Evolutionary conservation across 352 stramenopile genomes (phyloP), one percentile per base, ranked within the genome.

Genomic region (Pythium rishiriense): DNA sequence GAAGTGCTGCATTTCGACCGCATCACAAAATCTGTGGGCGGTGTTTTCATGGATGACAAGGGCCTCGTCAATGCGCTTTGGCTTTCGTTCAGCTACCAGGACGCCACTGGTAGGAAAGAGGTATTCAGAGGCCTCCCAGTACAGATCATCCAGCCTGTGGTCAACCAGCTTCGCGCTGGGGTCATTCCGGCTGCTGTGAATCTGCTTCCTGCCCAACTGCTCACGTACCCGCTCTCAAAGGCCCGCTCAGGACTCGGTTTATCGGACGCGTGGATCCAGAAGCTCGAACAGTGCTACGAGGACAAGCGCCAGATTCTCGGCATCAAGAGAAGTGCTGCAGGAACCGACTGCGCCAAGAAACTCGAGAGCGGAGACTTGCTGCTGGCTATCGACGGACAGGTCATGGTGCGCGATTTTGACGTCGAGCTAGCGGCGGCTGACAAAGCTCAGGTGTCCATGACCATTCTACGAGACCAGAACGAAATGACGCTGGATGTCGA

Each of bases 1-100:
- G 86, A 95, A 64, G 86, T 93, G 47, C 61, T 96, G 5, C 83
- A 96, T 53, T 96, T 97, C 55, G 84, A 96, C 55, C 88, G 90
- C 26, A 90, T 96, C 54, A 96, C 88, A 22, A 90, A 92, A 62
- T 91, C 81, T 9, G 83, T 95, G 11, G 89, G 87, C 11, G 89
- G 89, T 31, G 83, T 96, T 9, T 93, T 96, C 42, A 90, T 94
- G 62, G 72, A 96, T 53, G 75, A 81, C 0, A 49, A 68, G n/a
- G 87, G 87, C 5, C 62, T 74, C 25, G 85, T 96, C 3, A 91
- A 79, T 49, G 87, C 85, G 1, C 72, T 96, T 10, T 96, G 88
- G 87, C 70, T 92, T 19, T 95, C 85, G 2, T 96, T 96, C 63
- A 93, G 81, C 57, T 95, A 96, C 65, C 85, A 95, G 51, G 87